phyloP scores from a whole-genome alignment of 306 rosid species.

The Gleditsia sinensis region DNA sequence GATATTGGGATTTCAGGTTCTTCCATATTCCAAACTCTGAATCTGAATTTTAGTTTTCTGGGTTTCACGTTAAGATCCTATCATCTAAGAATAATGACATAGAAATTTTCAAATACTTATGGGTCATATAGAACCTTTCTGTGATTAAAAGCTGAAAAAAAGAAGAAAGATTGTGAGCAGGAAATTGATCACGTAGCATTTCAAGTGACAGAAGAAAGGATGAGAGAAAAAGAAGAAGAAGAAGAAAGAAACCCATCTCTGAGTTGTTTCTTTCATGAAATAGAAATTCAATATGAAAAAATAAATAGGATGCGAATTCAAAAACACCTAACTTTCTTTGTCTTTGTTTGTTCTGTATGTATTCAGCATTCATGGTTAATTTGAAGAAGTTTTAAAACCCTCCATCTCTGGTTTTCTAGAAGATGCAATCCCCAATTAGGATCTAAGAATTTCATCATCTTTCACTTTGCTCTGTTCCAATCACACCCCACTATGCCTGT shows the following conservation, averaged over 20 bases:
- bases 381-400: not conserved
- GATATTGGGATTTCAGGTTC: slow-evolving; percentile 95
- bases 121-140: not conserved
- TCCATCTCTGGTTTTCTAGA: not conserved
- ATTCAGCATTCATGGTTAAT: not conserved
- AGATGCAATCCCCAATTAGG: not conserved
- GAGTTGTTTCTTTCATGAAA: too few species aligned
- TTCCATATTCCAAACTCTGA: slow-evolving; percentile 2
- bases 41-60: not conserved
- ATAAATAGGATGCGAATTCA: slow-evolving; percentile 1
- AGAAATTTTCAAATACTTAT: too few species aligned
- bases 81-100: too few species aligned
- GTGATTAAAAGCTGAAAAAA: not conserved
- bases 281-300: not conserved
- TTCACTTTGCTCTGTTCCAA: not conserved
- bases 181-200: slow-evolving; percentile 15
- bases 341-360: slow-evolving; percentile 4
- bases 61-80: slow-evolving; percentile 3
- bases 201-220: too few species aligned
- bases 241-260: too few species aligned
- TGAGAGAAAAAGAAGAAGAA: too few species aligned
- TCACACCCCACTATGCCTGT: not conserved
- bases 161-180: not conserved
- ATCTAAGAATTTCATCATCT: not conserved
- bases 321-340: not conserved